These are phyloP conservation scores for Hyaloscypha bicolor DNA, from an alignment of 495 filamentous ascomycete species.

Conservation along the genomic window DNA sequence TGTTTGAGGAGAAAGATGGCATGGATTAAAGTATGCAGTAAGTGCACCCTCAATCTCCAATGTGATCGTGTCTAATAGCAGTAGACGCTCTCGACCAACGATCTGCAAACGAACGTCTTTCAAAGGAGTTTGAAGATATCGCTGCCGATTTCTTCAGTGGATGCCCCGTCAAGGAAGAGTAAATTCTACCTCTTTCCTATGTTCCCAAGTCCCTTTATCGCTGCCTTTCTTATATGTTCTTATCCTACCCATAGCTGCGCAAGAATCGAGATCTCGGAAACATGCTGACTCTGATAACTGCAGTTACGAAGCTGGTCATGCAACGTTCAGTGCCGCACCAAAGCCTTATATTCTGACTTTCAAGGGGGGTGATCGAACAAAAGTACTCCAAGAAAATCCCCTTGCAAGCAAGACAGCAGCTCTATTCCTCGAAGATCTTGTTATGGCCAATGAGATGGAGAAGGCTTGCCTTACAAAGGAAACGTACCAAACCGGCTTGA, in stretches of 20 bases:
- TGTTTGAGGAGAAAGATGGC: background rate
- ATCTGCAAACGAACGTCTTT: background rate
- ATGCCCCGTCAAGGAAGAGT: slow-evolving; percentile 1
- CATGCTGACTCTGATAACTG: background rate
- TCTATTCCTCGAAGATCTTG: slow-evolving; percentile 13
- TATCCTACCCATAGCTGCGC: no score
- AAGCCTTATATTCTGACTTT: background rate
- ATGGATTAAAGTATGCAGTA: background rate
- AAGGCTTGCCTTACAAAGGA: background rate
- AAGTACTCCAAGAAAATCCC: slow-evolving; percentile 1
- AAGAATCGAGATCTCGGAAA: background rate
- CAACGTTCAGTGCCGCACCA: background rate
- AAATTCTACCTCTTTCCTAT: background rate
- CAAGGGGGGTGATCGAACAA: background rate
- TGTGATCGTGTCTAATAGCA: background rate
- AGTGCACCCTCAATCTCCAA: background rate
- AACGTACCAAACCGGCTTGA: background rate
- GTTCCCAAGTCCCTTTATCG: background rate
- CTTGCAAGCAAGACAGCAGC: slow-evolving; percentile 6
- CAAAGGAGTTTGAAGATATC: slow-evolving; percentile 11
- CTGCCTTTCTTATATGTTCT: no score
- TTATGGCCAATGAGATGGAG: slow-evolving; percentile 19
- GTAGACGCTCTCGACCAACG: background rate
- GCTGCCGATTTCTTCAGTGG: slow-evolving; percentile 21
- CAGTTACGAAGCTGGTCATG: background rate